phyloP scores from a whole-genome alignment of 2,329 filamentous ascomycete species.

The Aspergillus viridinutans region DNA sequence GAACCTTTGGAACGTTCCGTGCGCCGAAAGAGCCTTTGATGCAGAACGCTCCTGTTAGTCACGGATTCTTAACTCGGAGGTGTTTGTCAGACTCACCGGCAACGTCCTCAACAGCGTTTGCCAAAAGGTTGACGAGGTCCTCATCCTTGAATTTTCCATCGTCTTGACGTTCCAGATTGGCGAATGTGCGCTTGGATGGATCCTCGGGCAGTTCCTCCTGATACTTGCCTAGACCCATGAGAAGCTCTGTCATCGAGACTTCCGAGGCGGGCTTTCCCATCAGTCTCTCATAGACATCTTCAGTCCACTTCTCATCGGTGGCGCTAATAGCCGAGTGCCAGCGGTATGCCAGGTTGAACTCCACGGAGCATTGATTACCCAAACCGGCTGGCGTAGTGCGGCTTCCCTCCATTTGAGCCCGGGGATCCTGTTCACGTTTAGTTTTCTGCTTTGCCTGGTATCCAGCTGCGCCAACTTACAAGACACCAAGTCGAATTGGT shows the following conservation, averaged over 20 bases:
- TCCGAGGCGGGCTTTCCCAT: conserved; percentile 57
- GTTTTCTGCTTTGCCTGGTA: background rate
- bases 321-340: conserved; percentile 78
- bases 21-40: conserved; percentile 61
- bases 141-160: conserved; percentile 72
- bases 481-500: conserved; percentile 75
- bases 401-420: conserved; percentile 61
- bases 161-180: conserved; percentile 57
- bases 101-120: conserved; percentile 67
- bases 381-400: conserved; percentile 64
- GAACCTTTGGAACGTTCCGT: conserved; percentile 67
- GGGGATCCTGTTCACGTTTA: conserved; percentile 53
- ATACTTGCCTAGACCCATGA: conserved; percentile 60
- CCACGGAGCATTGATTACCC: conserved; percentile 78
- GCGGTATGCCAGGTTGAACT: conserved; percentile 84
- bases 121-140: conserved; percentile 67
- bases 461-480: conserved; percentile 15
- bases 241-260: conserved; percentile 58
- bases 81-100: conserved; percentile 20
- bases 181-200: conserved; percentile 65
- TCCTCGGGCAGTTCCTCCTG: conserved; percentile 60
- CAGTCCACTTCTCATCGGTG: conserved; percentile 76
- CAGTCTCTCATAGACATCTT: conserved; percentile 61
- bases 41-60: background rate
- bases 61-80: background rate